phyloP scores from a whole-genome alignment of 306 rosid genomes.

The Pyrus communis region DNA sequence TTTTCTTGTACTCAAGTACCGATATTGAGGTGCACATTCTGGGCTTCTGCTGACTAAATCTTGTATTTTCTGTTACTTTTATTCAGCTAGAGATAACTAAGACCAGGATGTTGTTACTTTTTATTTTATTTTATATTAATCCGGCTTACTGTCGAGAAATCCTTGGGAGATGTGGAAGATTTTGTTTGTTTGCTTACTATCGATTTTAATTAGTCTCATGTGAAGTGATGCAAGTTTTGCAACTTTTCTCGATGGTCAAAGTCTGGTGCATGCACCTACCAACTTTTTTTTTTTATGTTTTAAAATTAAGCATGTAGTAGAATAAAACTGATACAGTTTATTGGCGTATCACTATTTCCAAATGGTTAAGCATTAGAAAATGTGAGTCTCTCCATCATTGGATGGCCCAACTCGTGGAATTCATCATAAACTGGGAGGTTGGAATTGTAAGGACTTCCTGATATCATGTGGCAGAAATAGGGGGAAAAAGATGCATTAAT shows the following conservation, averaged over 20 bases:
- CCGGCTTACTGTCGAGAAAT: not conserved
- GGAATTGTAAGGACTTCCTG: not conserved
- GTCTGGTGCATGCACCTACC: not conserved
- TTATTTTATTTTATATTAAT: no score
- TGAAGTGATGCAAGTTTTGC: not conserved
- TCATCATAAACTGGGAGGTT: not conserved
- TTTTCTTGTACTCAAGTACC: conserved; percentile 83
- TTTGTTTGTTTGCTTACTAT: not conserved
- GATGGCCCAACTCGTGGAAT: not conserved
- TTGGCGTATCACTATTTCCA: not conserved
- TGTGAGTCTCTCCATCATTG: not conserved
- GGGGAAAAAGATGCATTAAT: not conserved
- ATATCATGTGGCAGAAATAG: not conserved
- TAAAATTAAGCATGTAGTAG: not conserved
- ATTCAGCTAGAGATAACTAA: not conserved
- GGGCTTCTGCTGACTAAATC: not conserved
- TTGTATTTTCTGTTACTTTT: not conserved
- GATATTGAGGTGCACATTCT: conserved; percentile 70
- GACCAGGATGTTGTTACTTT: not conserved
- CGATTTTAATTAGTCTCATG: not conserved
- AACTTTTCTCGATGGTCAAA: no score
- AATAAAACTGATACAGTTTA: not conserved
- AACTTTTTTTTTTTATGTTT: no score
- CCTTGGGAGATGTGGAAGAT: no score
- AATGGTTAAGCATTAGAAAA: not conserved